Evolutionary conservation across 805 yeast genomes (phyloP).

Genomic region (Metschnikowia reukaufii): DNA sequence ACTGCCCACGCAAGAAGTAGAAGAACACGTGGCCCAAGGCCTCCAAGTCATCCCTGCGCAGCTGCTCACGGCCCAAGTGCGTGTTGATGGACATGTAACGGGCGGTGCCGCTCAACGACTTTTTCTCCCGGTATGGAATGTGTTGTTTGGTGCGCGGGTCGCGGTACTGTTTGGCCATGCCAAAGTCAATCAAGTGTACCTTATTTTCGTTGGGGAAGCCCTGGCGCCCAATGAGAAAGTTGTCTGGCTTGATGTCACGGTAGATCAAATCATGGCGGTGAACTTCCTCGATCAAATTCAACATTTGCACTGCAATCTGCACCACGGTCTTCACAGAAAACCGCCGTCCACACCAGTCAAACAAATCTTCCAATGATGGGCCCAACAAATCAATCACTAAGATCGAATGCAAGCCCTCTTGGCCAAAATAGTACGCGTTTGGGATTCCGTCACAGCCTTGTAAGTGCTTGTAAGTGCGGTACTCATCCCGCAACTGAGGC

Average conservation of each 20-base stretch:
- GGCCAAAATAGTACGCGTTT: slow-evolving; percentile 82
- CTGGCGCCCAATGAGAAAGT: slow-evolving; percentile 69
- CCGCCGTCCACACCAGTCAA: slow-evolving; percentile 84
- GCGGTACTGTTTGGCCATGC: slow-evolving; percentile 84
- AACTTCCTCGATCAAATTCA: slow-evolving; percentile 65
- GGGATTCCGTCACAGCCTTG: slow-evolving; percentile 74
- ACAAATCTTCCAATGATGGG: slow-evolving; percentile 78
- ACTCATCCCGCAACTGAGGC: slow-evolving; percentile 80
- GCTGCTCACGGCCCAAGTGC: slow-evolving; percentile 94
- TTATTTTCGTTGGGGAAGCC: slow-evolving; percentile 60
- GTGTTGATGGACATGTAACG: slow-evolving; percentile 95
- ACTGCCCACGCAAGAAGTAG: slow-evolving; percentile 91
- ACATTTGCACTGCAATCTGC: slow-evolving; percentile 76
- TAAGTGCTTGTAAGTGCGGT: slow-evolving; percentile 71
- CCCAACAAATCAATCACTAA: slow-evolving; percentile 75
- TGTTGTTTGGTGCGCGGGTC: slow-evolving; percentile 79
- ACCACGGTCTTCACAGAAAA: slow-evolving; percentile 73
- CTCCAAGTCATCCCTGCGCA: slow-evolving; percentile 95
- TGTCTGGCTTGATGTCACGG: slow-evolving; percentile 83
- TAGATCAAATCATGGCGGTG: slow-evolving; percentile 77
- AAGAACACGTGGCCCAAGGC: slow-evolving; percentile 91
- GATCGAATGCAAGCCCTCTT: slow-evolving; percentile 79
- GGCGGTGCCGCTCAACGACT: slow-evolving; percentile 96
- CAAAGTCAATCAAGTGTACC: slow-evolving; percentile 76
- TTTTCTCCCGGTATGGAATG: slow-evolving; percentile 91